These are phyloP conservation scores for Yamadazyma epiphylla DNA, from an alignment of 1,139 yeast species.

Conservation along the genomic window DNA sequence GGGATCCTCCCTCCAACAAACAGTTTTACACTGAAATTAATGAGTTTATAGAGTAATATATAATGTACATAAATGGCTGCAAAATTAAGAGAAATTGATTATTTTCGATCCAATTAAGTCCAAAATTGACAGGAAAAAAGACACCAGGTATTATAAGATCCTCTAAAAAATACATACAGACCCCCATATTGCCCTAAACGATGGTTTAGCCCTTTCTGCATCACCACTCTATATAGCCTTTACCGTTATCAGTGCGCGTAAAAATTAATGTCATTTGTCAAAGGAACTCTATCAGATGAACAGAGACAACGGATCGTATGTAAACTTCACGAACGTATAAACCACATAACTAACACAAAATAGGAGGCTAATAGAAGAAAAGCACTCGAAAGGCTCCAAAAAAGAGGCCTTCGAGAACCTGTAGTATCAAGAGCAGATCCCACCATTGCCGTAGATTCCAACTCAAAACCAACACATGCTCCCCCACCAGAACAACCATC, in stretches of 20 bases:
- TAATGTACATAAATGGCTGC: no score
- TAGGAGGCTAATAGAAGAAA: conserved; percentile 57
- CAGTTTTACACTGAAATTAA: no score
- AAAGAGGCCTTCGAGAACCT: conserved; percentile 28
- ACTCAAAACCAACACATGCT: conserved; percentile 8
- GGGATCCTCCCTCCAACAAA: no score
- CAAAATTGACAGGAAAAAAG: no score
- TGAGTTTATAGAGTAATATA: no score
- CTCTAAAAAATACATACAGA: no score
- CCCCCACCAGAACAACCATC: neutral
- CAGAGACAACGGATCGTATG: conserved; percentile 25
- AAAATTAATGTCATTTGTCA: conserved; percentile 21
- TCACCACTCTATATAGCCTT: no score
- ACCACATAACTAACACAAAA: conserved; percentile 11
- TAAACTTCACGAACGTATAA: conserved; percentile 4
- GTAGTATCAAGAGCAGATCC: conserved; percentile 13
- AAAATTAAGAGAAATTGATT: no score
- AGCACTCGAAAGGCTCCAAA: conserved; percentile 56
- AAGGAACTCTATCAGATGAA: conserved; percentile 22
- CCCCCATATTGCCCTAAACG: no score
- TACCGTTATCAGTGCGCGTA: neutral
- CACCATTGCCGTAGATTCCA: conserved; percentile 9
- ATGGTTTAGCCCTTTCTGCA: no score
- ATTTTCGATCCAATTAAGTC: no score
- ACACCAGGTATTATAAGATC: no score